Evolutionary conservation across 306 rosid species (phyloP), one percentile per base, ranked within the genome.

Genomic region (Abrus pulchellus): DNA sequence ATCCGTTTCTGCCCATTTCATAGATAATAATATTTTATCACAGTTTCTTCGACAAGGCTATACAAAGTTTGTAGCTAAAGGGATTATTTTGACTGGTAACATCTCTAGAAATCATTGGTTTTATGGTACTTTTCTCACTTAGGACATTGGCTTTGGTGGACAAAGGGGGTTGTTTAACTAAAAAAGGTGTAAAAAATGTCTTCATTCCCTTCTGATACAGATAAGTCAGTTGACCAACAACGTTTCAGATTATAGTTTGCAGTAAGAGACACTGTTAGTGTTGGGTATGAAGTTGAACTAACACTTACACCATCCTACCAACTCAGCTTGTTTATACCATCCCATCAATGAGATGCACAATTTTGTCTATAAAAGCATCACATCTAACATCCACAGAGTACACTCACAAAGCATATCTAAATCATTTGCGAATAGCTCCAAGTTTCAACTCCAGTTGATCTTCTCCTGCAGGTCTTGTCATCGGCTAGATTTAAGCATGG

Each of bases 271-370:
- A 20, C 1, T 27, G 1, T 53, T 32, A 7, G 14, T 3, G 4
- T 32, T 36, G 34, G 82, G 59, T 76, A 38, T 38, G 82, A 69
- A 38, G 80, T 75, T 75, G 55, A 75, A 68, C 78, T 54, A 68
- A 50, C 63, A 5, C 44, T 53, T n/a, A 0, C 2, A 13, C 14
- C 43, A 43, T 36, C 40, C 40, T 4, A 36, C 40, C 40, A 36
- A 36, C 40, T 36, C 40, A 36, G 40, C 40, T 36, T 36, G 40
- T 4, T 36, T 36, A 36, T 4, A 36, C 40, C 40, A 36, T 36
- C 40, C 40, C 40, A n/a, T 44, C 52, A 36, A 36, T 30, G 11
- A 1, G 7, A n/a, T 7, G 40, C 40, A 7, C 44, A 4, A 20
- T 28, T 44, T 33, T 9, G 1, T 41, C 73, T 86, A 83, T 79